Evolutionary conservation across 2,329 filamentous ascomycete species (phyloP), one percentile per base, ranked within the genome.

Genomic region (Hysterium pulicare): DNA sequence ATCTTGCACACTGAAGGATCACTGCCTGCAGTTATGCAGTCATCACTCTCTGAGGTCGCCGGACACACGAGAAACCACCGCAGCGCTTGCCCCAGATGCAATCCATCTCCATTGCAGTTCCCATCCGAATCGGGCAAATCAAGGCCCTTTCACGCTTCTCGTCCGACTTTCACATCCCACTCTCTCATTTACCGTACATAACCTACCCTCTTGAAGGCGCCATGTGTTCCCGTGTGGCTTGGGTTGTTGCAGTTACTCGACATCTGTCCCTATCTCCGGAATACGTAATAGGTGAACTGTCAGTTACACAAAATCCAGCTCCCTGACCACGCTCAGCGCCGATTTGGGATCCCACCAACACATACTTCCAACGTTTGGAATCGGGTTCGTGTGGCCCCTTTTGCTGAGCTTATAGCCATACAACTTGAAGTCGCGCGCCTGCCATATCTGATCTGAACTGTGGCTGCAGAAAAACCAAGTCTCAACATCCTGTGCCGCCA

Each of bases 171-270:
- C 28, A 31, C 13, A 11, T 11, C 13, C 28, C 28, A 11, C 13
- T 31, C 16, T 31, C 28, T 3, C 13, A 16, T n/a, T n/a, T 16
- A 31, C 16, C 28, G 28, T n/a, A 11, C 13, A 31, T n/a, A 11
- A 31, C 28, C 13, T 31, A 3, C 28, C 13, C 28, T 16, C 16
- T 16, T 31, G 28, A 16, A 31, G 13, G 28, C 28, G 35, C 35
- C 35, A 38, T 38, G 21, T 26, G 35, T 38, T 38, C 22, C 20
- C 9, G 35, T 34, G 13, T 38, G 35, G 35, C 35, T 23, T 38
- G 35, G 16, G 9, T 15, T 26, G 21, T 24, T 38, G 20, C 13
- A 16, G 20, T 38, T 16, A 17, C 35, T 7, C 35, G 20, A 24
- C 15, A n/a, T 24, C 16, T 23, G 35, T 15, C 35, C 35, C n/a